These are phyloP conservation scores for Claviceps maximensis DNA, from an alignment of 2,329 filamentous ascomycete genomes.

Conservation along the genomic window DNA sequence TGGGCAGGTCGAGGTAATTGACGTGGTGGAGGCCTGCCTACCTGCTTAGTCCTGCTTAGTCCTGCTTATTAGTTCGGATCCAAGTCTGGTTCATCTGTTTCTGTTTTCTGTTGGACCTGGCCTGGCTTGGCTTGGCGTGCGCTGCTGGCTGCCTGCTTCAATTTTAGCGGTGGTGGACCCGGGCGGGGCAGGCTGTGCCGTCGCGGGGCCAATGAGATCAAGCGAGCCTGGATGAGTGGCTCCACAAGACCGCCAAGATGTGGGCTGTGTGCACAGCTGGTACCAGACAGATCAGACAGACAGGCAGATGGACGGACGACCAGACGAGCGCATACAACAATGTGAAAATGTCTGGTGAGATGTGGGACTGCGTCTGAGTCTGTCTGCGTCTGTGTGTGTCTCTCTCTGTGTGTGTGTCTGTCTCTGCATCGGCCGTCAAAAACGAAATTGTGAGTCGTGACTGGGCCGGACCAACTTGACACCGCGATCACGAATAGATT, in stretches of 20 bases:
- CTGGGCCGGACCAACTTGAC: background rate
- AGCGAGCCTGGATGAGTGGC: background rate
- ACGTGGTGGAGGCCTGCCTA: background rate
- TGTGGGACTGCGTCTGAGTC: background rate
- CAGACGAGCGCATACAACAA: too few relatives aligned
- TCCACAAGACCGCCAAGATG: background rate
- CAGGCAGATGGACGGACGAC: too few relatives aligned
- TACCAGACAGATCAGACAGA: background rate
- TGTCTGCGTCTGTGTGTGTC: too few relatives aligned
- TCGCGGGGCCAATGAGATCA: slow-evolving; percentile 1
- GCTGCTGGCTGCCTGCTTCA: background rate
- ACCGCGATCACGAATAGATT: background rate
- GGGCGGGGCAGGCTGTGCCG: background rate
- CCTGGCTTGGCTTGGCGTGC: too few relatives aligned
- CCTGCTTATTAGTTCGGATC: background rate
- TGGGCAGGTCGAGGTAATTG: slow-evolving; percentile 7
- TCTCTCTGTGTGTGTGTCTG: too few relatives aligned
- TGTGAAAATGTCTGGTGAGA: background rate
- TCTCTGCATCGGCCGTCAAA: background rate
- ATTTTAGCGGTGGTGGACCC: background rate
- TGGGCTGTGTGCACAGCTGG: background rate
- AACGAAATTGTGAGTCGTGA: background rate
- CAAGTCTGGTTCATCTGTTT: background rate
- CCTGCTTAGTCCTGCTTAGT: background rate
- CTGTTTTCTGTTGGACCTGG: too few relatives aligned